A percentile compares a stretch with the other conserved stretches of the same genome.
phyloP scores from a whole-genome alignment of 225 moss, liverwort and hornwort genomes.

The Polytrichum formosum region DNA sequence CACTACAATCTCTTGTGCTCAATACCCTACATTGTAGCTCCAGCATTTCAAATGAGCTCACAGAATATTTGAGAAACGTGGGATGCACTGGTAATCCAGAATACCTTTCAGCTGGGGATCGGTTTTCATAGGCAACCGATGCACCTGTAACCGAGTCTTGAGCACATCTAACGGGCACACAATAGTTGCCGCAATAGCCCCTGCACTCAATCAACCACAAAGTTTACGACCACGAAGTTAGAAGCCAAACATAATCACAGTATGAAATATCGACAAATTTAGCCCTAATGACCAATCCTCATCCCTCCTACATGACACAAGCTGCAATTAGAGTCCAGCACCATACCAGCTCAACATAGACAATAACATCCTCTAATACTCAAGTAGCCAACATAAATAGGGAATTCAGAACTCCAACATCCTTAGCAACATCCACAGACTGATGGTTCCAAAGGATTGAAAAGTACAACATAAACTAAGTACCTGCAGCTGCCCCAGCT shows the following conservation, averaged over 20 bases:
- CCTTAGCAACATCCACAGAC: background rate
- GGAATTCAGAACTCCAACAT: background rate
- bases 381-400: background rate
- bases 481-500: conserved; percentile 93
- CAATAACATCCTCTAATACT: background rate
- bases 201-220: conserved; percentile 40
- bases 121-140: conserved; percentile 52
- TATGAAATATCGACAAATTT: background rate
- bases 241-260: conserved; percentile 3
- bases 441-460: background rate
- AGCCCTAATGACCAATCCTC: background rate
- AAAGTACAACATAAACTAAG: background rate
- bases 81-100: too few species aligned
- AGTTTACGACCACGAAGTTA: background rate
- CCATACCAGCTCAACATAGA: background rate
- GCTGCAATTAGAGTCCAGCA: background rate
- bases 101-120: conserved; percentile 56
- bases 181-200: conserved; percentile 96
- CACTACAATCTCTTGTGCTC: too few species aligned
- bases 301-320: background rate
- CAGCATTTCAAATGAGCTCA: too few species aligned
- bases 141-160: conserved; percentile 95
- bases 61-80: too few species aligned
- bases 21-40: too few species aligned
- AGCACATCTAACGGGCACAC: conserved; percentile 98